Percentiles rank a stretch among this genome's conserved stretches.
These are phyloP conservation scores for Fusarium lateritium DNA, from an alignment of 2,329 filamentous ascomycete species.

Conservation along the genomic window DNA sequence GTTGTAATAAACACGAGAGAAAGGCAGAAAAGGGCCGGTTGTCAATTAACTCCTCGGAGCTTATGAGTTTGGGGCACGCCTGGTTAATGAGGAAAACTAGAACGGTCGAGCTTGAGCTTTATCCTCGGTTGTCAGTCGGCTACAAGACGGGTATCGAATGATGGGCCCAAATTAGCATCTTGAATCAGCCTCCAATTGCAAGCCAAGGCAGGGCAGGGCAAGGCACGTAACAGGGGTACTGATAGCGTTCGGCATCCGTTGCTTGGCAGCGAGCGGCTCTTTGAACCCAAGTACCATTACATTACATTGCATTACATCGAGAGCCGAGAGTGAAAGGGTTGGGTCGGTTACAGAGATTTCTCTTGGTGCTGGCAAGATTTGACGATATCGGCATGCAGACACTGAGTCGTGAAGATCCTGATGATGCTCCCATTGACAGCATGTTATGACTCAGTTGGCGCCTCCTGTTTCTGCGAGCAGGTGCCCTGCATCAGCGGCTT, in stretches of 20 bases:
- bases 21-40: conserved; percentile 22
- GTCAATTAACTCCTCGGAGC: not conserved
- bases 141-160: conserved; percentile 33
- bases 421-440: not conserved
- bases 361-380: not conserved
- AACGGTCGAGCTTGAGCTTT: conserved; percentile 17
- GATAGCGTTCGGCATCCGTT: conserved; percentile 20
- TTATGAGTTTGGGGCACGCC: not conserved
- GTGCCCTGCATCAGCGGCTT: not conserved
- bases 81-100: conserved; percentile 34
- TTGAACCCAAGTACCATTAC: not conserved
- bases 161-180: conserved; percentile 18
- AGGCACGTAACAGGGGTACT: conserved; percentile 27
- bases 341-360: not conserved
- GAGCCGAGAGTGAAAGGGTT: not conserved
- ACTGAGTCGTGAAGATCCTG: not conserved
- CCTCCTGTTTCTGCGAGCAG: not conserved
- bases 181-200: not conserved
- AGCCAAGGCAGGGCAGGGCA: not conserved
- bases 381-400: not conserved
- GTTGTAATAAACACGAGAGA: conserved; percentile 14
- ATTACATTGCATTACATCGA: not conserved
- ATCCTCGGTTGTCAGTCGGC: conserved; percentile 47
- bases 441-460: conserved; percentile 7
- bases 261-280: conserved; percentile 38